These are phyloP conservation scores for Rhipidocladum racemiflorum DNA, from an alignment of 176 grass and related monocot genomes.

Conservation along the genomic window DNA sequence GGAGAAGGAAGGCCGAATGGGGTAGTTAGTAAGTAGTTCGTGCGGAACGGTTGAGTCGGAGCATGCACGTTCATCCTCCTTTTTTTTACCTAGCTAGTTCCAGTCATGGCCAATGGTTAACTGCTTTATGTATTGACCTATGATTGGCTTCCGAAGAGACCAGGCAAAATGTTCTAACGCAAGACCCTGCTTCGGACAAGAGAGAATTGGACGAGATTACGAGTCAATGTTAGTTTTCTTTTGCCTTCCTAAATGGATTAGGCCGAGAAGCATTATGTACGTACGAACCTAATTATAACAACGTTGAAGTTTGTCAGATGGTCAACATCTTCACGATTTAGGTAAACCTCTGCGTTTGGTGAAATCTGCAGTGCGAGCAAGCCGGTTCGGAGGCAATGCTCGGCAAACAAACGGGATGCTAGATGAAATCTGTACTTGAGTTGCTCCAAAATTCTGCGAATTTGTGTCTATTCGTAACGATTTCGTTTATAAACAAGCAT, in stretches of 20 bases:
- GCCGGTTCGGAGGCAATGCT: not conserved
- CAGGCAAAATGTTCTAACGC: not conserved
- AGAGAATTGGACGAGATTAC: not conserved
- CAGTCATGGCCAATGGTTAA: not conserved
- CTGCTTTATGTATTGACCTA: not conserved
- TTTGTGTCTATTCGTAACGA: not conserved
- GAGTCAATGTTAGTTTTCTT: not conserved
- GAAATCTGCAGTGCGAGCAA: not conserved
- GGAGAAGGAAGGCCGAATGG: not conserved
- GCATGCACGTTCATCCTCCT: not conserved
- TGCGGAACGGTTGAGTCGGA: constrained; percentile 37
- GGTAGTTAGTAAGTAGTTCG: constrained; percentile 61
- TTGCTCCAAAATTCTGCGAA: not conserved
- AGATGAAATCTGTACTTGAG: not conserved
- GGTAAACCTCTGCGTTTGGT: not conserved
- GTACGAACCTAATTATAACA: constrained; percentile 29
- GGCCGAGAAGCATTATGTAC: constrained; percentile 22
- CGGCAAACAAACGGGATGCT: not conserved
- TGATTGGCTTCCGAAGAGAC: not conserved
- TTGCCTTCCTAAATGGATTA: constrained; percentile 22
- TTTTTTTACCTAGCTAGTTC: not conserved
- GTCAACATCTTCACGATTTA: constrained; percentile 22
- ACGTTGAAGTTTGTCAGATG: not conserved
- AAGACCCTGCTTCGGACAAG: not conserved
- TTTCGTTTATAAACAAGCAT: not conserved